Evolutionary conservation across 2,329 filamentous ascomycete genomes (phyloP), one percentile per base, ranked within the genome.

Genomic region (Alternaria incomplexa): DNA sequence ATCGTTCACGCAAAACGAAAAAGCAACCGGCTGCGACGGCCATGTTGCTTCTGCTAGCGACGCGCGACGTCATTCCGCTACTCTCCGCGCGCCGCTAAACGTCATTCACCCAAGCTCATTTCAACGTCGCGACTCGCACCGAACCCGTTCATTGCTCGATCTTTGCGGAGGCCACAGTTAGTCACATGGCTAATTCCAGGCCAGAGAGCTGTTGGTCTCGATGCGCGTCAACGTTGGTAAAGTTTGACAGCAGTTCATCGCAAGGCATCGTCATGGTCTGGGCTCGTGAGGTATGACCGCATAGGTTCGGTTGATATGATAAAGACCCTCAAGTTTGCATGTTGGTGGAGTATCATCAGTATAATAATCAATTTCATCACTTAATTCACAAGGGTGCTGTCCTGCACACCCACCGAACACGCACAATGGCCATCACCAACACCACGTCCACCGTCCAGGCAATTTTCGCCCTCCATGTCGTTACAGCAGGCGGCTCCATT

Each of bases 391-490:
- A 15, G 13, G 48, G 13, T 45, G 43, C 43, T 52, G 48, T 40
- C 20, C 48, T 52, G 48, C 20, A 22, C 48, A 23, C 4, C 48
- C 30, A 40, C 23, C 48, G 20, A 52, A 22, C 23, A 28, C 13
- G 26, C 30, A 61, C 11, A n/a, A 64, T 64, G 62, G 30, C 62
- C 13, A 65, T 70, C 28, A 64, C 66, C 23, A 63, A 60, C 40
- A 58, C 68, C 8, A 63, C 62, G 15, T 63, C 58, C 59, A 56
- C 66, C 17, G 66, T 69, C 6, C 59, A 70, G 50, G 66, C 56
- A 22, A 70, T 70, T 45, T 70, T 68, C 26, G 60, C 68, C 32
- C 62, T 70, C 0, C 68, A 68, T 52, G 57, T 66, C 47, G 56
- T 65, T 45, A 70, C 67, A 60, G 62, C 66, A 20, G 64, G 66